Base-by-base conservation (phyloP, 2,329 filamentous ascomycete species). In the Gremmenia infestans region DNA sequence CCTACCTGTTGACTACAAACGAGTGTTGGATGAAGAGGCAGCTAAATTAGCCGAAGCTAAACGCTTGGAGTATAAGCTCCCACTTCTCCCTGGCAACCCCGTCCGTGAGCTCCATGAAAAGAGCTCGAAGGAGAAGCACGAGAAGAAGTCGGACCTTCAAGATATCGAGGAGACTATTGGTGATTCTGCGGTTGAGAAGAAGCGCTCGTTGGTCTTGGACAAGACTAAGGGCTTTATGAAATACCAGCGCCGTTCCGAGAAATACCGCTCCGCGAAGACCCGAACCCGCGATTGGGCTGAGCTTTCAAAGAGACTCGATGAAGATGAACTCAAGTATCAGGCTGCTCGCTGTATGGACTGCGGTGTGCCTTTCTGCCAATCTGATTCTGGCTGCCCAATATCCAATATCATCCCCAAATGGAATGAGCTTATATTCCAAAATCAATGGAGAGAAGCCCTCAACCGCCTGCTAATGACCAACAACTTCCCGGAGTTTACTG, bases 161-260 rank as follows among this genome's bases (percentile, higher is more conserved):
- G 92, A 97, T 68, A 93, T 97, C 55, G 93, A 97, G 70, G 93
- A 97, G 76, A 93, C 89, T 60, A 80, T 97, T 52, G 86, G 85
- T 14, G 91, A 97, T 72, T 83, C 82, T 40, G 88, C 89, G 65
- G 86, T 85, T 1, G 91, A 96, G 76, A 96, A 96, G 78, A 91
- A 93, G 73, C 87, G 87, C 52, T 89, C 91, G 5, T 80, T 97
- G 19, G 90, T 97, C 6, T 83, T 97, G n/a, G 92, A 97, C 78
- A 97, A 97, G 83, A 97, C 93, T 1, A 86, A 86, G 66, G 93
- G 93, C 32, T 97, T 97, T 80, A 97, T 96, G 91, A 94, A 96
- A 75, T 97, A 97, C 76, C 83, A 89, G 71, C 89, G 93, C 53
- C 89, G 91, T 56, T 85, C 88, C 19, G 93, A 97, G 79, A 97